Base-by-base conservation (phyloP, 345 rosid genomes). In the Jatropha curcas region DNA sequence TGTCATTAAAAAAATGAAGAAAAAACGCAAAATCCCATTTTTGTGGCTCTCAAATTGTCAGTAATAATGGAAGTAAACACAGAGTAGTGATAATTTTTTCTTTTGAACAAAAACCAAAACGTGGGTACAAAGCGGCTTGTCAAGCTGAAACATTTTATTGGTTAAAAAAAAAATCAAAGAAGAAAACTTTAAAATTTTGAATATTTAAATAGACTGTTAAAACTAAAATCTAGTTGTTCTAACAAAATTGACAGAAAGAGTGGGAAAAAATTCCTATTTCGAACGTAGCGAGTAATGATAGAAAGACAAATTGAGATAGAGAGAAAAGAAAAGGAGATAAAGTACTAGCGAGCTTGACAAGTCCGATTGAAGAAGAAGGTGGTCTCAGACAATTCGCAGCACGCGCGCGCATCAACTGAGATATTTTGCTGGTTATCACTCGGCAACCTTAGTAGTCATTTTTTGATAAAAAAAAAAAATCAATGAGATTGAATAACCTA, bases 301-400 rank as follows among this genome's bases (percentile, higher is more conserved):
- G 41, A n/a, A n/a, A n/a, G n/a, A n/a, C n/a, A n/a, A n/a, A n/a
- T 37, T 37, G 7, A 37, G 7, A 37, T 37, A 37, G 41, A 4
- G 41, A 37, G 41, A 37, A 50, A n/a, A n/a, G n/a, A n/a, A 4
- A 20, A 19, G 20, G 25, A 51, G 56, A 51, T 10, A 22, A 24
- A 25, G 25, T 55, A 55, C 31, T 55, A 55, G 60, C 60, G 30
- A 55, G 17, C 60, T 55, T 55, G 60, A 55, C 28, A 55, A 55
- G 60, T 22, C 24, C 11, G 60, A 55, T 55, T 55, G 60, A 53
- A 53, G 58, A 31, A 55, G 30, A 55, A 25, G 60, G 31, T 55
- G 25, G 0, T 30, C 60, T 25, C 31, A 24, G 60, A 55, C 60
- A 55, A 55, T 55, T 55, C 17, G 28, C 60, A 55, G 14, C 60